These are phyloP conservation scores for Papiliotrema flavescens DNA, from an alignment of 1,284 basidiomycete species.

Conservation along the genomic window DNA sequence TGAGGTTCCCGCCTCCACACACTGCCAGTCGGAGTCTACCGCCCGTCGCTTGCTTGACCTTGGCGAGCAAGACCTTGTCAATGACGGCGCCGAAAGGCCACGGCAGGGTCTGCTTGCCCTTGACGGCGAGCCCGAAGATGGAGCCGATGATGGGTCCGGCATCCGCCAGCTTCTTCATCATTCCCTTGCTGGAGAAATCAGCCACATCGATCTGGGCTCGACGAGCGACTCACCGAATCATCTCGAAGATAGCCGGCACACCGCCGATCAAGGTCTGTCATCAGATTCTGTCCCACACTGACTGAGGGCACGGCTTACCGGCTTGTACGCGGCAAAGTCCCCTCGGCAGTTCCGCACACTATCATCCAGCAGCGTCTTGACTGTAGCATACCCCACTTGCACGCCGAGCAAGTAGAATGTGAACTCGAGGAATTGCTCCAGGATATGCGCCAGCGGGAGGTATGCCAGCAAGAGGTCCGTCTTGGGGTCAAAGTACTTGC, in stretches of 20 bases:
- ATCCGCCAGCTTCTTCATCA: slow-evolving; percentile 63
- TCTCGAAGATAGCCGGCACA: slow-evolving; percentile 85
- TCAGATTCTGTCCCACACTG: not conserved
- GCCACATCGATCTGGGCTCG: not conserved
- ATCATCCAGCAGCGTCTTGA: slow-evolving; percentile 87
- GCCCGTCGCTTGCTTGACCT: slow-evolving; percentile 74
- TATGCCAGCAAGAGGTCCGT: slow-evolving; percentile 76
- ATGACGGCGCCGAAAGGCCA: slow-evolving; percentile 59
- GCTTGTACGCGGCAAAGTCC: slow-evolving; percentile 73
- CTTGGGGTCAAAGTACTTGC: slow-evolving; percentile 61
- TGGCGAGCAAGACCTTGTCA: slow-evolving; percentile 65
- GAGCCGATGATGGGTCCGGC: slow-evolving; percentile 48
- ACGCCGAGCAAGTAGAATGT: slow-evolving; percentile 21
- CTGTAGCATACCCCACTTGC: slow-evolving; percentile 45
- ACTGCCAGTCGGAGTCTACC: slow-evolving; percentile 68
- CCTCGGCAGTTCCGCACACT: slow-evolving; percentile 82
- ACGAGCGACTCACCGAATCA: slow-evolving; percentile 53
- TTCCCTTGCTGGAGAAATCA: slow-evolving; percentile 84
- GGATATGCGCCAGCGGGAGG: slow-evolving; percentile 81
- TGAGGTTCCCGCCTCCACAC: slow-evolving; percentile 65
- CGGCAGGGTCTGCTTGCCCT: slow-evolving; percentile 66
- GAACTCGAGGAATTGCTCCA: slow-evolving; percentile 53
- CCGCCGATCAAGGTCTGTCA: slow-evolving; percentile 68
- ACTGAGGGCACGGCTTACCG: slow-evolving; percentile 40
- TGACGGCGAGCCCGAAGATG: slow-evolving; percentile 58